Conservation (phyloP, 192 early-diverging fungal genomes). For the Coemansia sp. region DNA sequence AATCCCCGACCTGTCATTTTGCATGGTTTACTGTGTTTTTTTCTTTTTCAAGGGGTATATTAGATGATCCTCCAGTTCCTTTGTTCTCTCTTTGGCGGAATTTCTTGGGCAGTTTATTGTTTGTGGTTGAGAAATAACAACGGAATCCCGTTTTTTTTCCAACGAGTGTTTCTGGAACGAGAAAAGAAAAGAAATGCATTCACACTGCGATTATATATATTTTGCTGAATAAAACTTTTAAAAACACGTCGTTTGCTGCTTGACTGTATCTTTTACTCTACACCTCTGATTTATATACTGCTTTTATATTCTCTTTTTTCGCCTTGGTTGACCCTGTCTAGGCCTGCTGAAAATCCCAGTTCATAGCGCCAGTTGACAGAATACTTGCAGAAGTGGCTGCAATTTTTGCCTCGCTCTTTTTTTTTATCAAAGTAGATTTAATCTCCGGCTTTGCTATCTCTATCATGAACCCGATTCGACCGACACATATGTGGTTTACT, state of each 20-base stretch:
- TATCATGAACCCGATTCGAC: background rate
- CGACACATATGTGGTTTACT: slow-evolving; percentile 8
- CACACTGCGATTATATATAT: no score
- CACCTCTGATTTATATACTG: no score
- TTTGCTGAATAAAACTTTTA: no score
- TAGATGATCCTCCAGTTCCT: background rate
- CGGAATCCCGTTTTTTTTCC: slow-evolving; percentile 2
- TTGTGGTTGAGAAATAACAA: background rate
- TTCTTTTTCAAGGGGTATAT: background rate
- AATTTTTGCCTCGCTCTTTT: no score
- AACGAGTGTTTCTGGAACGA: background rate
- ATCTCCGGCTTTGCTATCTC: background rate
- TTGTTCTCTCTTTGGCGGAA: background rate
- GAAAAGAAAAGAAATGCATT: background rate
- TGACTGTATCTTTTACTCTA: no score
- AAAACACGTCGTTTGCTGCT: no score
- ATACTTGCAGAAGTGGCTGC: no score
- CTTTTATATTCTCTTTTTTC: no score
- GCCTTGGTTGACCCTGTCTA: no score
- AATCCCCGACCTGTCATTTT: background rate
- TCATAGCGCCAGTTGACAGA: no score
- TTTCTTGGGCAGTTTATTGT: background rate
- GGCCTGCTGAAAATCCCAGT: no score
- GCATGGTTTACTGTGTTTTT: background rate
- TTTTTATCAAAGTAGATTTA: background rate